A percentile compares a stretch with the other conserved stretches of the same genome.
Conservation (phyloP, 2,329 filamentous ascomycete species). For the Zymoseptoria crescenta region DNA sequence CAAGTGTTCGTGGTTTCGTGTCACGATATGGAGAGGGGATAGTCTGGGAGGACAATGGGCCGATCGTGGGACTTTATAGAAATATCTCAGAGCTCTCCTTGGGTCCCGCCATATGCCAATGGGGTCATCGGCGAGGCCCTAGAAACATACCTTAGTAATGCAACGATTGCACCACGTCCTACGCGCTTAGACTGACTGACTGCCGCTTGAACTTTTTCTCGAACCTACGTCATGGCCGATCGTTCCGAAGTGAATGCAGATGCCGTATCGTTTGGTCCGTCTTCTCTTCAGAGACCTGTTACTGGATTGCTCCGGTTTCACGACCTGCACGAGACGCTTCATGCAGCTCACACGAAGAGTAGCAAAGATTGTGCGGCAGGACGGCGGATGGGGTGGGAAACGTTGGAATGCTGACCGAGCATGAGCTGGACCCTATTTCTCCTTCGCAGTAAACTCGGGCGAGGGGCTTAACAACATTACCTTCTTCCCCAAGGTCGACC, state of each 20-base stretch:
- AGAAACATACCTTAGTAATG: not conserved
- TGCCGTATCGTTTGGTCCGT: not conserved
- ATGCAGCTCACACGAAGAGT: not conserved
- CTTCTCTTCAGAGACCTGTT: not conserved
- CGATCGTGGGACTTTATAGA: not conserved
- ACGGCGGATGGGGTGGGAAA: not conserved
- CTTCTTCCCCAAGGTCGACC: no score
- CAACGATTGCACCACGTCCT: not conserved
- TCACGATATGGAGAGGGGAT: not conserved
- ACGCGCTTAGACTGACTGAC: not conserved
- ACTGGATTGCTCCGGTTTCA: not conserved
- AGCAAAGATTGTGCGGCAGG: not conserved
- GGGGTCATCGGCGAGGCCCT: not conserved
- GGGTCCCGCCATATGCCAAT: not conserved
- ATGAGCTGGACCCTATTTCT: not conserved
- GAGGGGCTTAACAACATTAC: not conserved
- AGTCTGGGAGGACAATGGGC: not conserved
- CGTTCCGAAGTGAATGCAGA: not conserved
- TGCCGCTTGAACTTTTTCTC: not conserved
- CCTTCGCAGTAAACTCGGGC: not conserved
- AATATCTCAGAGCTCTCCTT: not conserved
- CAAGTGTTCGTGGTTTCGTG: not conserved
- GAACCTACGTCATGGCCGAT: not conserved
- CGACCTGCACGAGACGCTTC: not conserved
- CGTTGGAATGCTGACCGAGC: not conserved